A percentile compares a stretch with the other conserved stretches of the same genome.
phyloP scores from a whole-genome alignment of 2,329 filamentous ascomycete genomes.

The Monilinia aucupariae region DNA sequence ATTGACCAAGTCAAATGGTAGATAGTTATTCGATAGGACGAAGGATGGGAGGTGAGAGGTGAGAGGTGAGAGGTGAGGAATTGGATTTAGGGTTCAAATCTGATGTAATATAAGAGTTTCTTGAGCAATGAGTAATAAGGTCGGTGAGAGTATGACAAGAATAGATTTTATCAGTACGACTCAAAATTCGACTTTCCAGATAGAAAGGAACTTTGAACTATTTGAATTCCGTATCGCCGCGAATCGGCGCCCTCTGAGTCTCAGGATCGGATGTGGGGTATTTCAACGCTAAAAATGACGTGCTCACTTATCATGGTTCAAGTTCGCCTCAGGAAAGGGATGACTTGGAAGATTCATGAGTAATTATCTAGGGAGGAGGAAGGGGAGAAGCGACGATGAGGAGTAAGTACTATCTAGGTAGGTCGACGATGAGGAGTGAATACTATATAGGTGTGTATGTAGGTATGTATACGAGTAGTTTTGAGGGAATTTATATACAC shows the following conservation, averaged over 20 bases:
- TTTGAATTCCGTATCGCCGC: not conserved
- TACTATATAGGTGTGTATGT: no score
- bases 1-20: not conserved
- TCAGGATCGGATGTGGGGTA: constrained; percentile 5
- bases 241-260: constrained; percentile 5
- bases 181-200: constrained; percentile 5
- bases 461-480: no score
- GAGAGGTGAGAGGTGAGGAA: not conserved
- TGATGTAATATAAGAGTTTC: not conserved
- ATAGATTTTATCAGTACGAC: constrained; percentile 1
- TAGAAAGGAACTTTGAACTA: not conserved
- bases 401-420: not conserved
- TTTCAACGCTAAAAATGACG: constrained; percentile 16
- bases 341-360: not conserved
- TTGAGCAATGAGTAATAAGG: not conserved
- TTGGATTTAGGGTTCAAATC: not conserved
- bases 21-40: not conserved
- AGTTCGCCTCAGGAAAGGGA: not conserved
- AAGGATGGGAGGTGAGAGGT: not conserved
- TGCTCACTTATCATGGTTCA: constrained; percentile 3
- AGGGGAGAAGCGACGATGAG: not conserved
- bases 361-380: no score
- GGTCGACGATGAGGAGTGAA: no score
- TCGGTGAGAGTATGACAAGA: not conserved
- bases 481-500: no score